Evolutionary conservation across 2,329 filamentous ascomycete genomes (phyloP).

Genomic region (Dryadomyces sulphureus): DNA sequence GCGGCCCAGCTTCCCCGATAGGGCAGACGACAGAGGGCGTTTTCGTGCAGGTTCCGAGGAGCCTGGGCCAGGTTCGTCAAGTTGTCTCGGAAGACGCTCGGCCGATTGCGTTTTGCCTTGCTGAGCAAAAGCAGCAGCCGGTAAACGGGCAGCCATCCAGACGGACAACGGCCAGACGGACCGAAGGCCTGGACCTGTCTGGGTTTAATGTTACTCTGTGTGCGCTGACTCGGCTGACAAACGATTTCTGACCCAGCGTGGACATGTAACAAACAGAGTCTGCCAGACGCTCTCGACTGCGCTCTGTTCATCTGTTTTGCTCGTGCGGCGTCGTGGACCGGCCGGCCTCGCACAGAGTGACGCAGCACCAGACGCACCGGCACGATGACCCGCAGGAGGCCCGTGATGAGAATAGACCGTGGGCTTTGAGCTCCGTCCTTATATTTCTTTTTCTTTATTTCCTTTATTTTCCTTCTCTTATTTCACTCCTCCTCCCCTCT

Average conservation of each 20-base stretch:
- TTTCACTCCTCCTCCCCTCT: not conserved
- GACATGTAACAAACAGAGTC: too few species aligned
- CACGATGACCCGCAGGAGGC: not conserved
- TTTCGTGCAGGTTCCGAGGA: not conserved
- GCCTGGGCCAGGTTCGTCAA: not conserved
- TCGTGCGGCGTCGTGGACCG: too few species aligned
- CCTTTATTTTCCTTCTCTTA: not conserved
- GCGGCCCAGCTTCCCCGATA: not conserved
- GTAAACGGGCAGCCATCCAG: too few species aligned
- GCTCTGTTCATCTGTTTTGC: too few species aligned
- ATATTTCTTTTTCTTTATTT: not conserved
- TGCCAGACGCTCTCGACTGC: too few species aligned
- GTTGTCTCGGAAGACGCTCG: not conserved
- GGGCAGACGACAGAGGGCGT: not conserved
- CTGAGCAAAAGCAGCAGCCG: not conserved
- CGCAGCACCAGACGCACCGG: not conserved
- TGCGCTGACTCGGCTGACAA: too few species aligned
- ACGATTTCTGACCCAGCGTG: too few species aligned
- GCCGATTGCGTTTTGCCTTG: not conserved
- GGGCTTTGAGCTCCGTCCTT: not conserved
- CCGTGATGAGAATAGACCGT: not conserved
- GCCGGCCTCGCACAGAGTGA: not conserved
- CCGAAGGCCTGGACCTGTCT: too few species aligned
- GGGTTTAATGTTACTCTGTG: too few species aligned
- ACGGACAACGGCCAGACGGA: too few species aligned